A percentile compares a stretch with the other conserved stretches of the same genome.
Conservation (phyloP, 2,329 filamentous ascomycete genomes). For the Xylariaceae sp. region DNA sequence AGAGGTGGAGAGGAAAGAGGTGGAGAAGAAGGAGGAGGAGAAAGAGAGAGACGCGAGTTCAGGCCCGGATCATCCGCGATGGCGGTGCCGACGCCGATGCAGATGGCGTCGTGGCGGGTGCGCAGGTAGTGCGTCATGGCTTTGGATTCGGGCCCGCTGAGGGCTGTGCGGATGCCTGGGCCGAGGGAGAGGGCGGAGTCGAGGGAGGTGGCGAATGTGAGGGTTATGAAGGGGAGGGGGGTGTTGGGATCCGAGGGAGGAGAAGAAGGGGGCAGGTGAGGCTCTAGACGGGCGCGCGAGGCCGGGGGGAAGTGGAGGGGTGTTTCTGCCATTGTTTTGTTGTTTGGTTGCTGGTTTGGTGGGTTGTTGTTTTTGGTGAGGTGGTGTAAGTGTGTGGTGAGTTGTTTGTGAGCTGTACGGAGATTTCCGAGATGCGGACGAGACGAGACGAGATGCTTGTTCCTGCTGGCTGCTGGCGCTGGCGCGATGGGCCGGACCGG, state of each 20-base stretch:
- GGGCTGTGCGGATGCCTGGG: conserved; percentile 71
- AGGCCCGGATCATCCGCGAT: conserved; percentile 78
- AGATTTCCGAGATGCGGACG: neutral
- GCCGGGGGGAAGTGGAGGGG: conserved; percentile 27
- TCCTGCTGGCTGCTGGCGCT: no score
- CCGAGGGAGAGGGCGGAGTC: conserved; percentile 73
- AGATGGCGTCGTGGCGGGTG: conserved; percentile 74
- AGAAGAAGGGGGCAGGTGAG: conserved; percentile 28
- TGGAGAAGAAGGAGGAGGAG: neutral
- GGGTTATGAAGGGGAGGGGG: conserved; percentile 50
- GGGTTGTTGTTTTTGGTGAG: neutral
- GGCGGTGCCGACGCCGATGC: conserved; percentile 79
- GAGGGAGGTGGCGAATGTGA: conserved; percentile 88
- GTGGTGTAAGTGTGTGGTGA: neutral
- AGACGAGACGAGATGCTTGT: no score
- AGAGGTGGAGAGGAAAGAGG: no score
- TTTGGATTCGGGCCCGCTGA: conserved; percentile 80
- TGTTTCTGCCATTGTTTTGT: conserved; percentile 22
- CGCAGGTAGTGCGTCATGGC: conserved; percentile 91
- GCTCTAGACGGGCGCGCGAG: conserved; percentile 29
- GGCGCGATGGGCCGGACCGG: no score
- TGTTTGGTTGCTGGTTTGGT: neutral
- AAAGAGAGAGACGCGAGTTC: conserved; percentile 67
- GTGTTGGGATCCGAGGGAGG: neutral
- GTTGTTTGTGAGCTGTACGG: neutral